phyloP scores from a whole-genome alignment of 306 rosid species.

The Luffa acutangula region DNA sequence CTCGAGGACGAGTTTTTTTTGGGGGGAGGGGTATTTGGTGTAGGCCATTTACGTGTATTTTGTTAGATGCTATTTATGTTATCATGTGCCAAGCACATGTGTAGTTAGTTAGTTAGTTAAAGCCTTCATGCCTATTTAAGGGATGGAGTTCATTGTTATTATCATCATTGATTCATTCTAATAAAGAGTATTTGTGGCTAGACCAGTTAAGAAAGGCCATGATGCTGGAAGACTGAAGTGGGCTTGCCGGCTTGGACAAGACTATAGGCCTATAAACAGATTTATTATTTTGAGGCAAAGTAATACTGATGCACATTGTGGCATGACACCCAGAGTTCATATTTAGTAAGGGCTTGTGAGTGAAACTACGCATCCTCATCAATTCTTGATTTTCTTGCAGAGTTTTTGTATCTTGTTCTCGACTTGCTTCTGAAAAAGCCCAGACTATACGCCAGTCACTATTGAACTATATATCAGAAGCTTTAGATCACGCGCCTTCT shows the following conservation, averaged over 20 bases:
- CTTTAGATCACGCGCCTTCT: constrained; percentile 87
- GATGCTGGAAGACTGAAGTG: background rate
- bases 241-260: background rate
- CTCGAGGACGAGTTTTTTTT: too few relatives aligned
- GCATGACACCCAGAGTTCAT: background rate
- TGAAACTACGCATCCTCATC: constrained; percentile 14
- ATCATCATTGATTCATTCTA: too few relatives aligned
- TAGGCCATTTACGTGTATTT: too few relatives aligned
- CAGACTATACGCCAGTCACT: constrained; percentile 47
- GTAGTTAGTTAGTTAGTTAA: too few relatives aligned
- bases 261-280: background rate
- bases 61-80: too few relatives aligned
- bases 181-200: too few relatives aligned
- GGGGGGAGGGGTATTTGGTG: too few relatives aligned
- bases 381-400: constrained; percentile 27
- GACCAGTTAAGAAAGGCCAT: background rate
- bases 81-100: too few relatives aligned
- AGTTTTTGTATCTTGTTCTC: constrained; percentile 71
- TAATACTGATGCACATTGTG: background rate
- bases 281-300: background rate
- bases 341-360: background rate
- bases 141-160: too few relatives aligned
- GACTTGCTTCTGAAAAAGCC: constrained; percentile 68
- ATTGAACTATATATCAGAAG: constrained; percentile 60
- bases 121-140: too few relatives aligned